Evolutionary conservation across 2,329 filamentous ascomycete genomes (phyloP), one percentile per base, ranked within the genome.

Genomic region (Cordyceps fumosorosea): DNA sequence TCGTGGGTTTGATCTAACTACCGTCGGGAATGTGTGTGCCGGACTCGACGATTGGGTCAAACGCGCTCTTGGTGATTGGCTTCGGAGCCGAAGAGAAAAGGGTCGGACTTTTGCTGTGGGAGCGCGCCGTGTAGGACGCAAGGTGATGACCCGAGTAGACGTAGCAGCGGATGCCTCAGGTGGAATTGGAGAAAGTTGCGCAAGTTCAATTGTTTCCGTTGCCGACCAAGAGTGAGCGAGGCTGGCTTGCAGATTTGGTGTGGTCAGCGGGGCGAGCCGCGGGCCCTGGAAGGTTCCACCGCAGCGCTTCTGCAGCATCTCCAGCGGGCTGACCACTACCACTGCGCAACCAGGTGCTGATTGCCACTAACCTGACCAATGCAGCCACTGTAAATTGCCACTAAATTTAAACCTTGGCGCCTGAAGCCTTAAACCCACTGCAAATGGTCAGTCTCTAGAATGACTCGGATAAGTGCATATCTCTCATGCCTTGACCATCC

Each of bases 1-100:
- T 81, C 66, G 65, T 52, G 50, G 37, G 40, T 32, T 59, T 26
- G 22, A 26, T 47, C 16, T n/a, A 18, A 52, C 20, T 55, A 14
- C 59, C 8, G 51, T 53, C 37, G 53, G 53, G 58, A 37, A 54
- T 52, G 40, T 18, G 40, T 18, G 20, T 45, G 42, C 58, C 29
- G 42, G 26, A 34, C 37, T 55, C 56, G 56, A 42, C 48, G 34
- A 50, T 34, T 22, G 59, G 40, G n/a, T 37, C 34, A 44, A 20
- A 48, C 14, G 22, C 16, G 12, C 32, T 22, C 24, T 50, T 22
- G 59, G 22, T 22, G 29, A 22, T 53, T 18, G 18, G 48, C 10
- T 53, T 29, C 5, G 11, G n/a, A 24, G 34, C 3, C 4, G 5
- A 8, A 10, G 24, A 14, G 37, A 11, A 11, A 24, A 14, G 16